Conservation (phyloP, 306 rosid genomes). For the Macrotyloma uniflorum region DNA sequence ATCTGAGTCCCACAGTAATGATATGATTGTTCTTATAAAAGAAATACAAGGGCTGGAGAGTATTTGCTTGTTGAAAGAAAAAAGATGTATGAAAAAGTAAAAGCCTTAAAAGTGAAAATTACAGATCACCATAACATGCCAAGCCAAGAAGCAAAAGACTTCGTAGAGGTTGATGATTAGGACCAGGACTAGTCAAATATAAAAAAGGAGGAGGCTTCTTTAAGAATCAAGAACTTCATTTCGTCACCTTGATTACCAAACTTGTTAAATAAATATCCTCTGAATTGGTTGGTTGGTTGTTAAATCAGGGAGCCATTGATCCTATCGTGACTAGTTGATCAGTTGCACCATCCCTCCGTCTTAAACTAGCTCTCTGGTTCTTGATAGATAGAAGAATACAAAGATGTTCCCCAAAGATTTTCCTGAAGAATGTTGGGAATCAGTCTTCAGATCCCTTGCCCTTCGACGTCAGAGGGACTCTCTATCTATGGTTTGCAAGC, state of each 20-base stretch:
- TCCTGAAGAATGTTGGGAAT: slow-evolving; percentile 74
- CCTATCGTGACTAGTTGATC: not conserved
- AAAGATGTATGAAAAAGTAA: slow-evolving; percentile 12
- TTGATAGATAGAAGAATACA: not conserved
- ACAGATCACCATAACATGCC: slow-evolving; percentile 42
- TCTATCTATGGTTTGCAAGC: slow-evolving; percentile 68
- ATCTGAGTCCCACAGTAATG: not conserved
- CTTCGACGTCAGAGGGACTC: slow-evolving; percentile 46
- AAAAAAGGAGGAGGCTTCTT: not conserved
- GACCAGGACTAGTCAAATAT: slow-evolving; percentile 27
- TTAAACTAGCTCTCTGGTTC: not conserved
- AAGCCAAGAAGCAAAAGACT: slow-evolving; percentile 40
- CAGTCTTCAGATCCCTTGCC: slow-evolving; percentile 46
- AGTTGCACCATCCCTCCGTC: not conserved
- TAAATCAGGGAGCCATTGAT: slow-evolving; percentile 20
- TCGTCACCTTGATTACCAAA: not conserved
- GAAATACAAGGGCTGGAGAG: not conserved
- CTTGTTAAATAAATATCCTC: slow-evolving; percentile 19
- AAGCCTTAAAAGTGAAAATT: slow-evolving; percentile 34
- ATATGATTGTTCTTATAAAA: not conserved
- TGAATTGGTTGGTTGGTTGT: not conserved
- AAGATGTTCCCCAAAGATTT: slow-evolving; percentile 31
- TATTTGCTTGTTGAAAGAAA: not conserved
- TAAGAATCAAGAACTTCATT: slow-evolving; percentile 6
- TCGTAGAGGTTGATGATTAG: slow-evolving; percentile 33